Evolutionary conservation across 2,329 filamentous ascomycete genomes (phyloP), one percentile per base, ranked within the genome.

Genomic region (Trichoderma hamatum): DNA sequence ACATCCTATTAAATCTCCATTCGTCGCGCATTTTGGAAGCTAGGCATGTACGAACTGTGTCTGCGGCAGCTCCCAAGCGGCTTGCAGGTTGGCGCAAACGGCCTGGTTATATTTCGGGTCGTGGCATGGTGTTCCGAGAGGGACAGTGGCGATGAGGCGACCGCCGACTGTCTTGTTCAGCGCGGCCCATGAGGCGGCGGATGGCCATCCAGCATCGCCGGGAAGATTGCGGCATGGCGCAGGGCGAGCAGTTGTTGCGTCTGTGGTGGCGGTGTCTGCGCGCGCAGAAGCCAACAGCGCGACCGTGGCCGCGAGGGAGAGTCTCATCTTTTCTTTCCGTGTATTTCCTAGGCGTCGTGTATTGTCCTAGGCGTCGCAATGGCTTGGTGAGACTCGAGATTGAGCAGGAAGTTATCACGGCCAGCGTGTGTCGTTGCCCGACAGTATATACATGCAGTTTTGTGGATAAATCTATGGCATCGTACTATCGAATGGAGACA

Each of bases 91-190:
- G 1, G 76, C 69, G 72, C 87, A 89, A 30, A 75, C 74, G 1
- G 71, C 78, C 9, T 75, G 79, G 73, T 88, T 78, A 73, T 85
- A 88, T 11, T 75, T 71, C 14, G 79, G 81, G 30, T 81, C 79
- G 71, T 88, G 85, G 72, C 86, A 89, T 1, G 82, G 78, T 2
- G 80, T 74, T 3, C 80, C 86, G 7, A 87, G 73, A 1, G 87
- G 86, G 0, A 83, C 76, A 0, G 84, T 88, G 1, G 79, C 78
- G 39, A 89, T 78, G 26, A 89, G 78, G 14, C 77, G 78, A 0
- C 87, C 87, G 4, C 77, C 76, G 0, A 89, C 76, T 1, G 85
- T 83, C 28, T 74, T 52, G 73, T 89, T 89, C 70, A 89, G 80
- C 24, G 59, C 14, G 28, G 30, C 14, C 59, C 59, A 62, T 4